phyloP scores from a whole-genome alignment of 768 basidiomycete species.

The Auriscalpium vulgare region DNA sequence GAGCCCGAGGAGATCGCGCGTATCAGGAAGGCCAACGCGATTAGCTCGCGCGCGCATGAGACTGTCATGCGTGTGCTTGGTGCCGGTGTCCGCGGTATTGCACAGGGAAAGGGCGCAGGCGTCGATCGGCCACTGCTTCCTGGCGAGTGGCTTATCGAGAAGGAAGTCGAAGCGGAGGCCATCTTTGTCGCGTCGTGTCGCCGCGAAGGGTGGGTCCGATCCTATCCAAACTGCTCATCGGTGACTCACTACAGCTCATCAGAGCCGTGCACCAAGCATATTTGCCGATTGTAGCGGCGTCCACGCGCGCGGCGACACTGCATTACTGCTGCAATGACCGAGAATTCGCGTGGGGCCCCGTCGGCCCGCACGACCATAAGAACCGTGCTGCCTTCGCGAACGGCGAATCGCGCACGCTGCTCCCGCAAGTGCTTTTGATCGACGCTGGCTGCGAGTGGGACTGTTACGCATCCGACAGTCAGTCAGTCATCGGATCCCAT shows the following conservation, averaged over 20 bases:
- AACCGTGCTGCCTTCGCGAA: conserved; percentile 43
- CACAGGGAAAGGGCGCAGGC: conserved; percentile 32
- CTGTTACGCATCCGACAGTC: conserved; percentile 58
- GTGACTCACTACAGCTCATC: too few relatives aligned
- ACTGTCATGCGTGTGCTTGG: conserved; percentile 89
- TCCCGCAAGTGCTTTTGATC: conserved; percentile 75
- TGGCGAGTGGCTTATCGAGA: conserved; percentile 82
- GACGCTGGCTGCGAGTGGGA: conserved; percentile 93
- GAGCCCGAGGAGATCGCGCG: conserved; percentile 61
- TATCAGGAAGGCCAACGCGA: conserved; percentile 75
- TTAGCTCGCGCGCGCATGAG: conserved; percentile 87
- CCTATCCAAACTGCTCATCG: too few relatives aligned
- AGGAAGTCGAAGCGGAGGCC: conserved; percentile 91
- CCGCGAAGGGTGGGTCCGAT: conserved; percentile 63
- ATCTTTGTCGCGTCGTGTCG: conserved; percentile 88
- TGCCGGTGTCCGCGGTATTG: conserved; percentile 49
- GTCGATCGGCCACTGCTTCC: conserved; percentile 49
- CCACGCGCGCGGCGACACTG: conserved; percentile 78
- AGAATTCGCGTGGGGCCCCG: conserved; percentile 80
- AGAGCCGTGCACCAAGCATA: conserved; percentile 87
- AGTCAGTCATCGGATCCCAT: conserved; percentile 12
- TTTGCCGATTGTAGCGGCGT: conserved; percentile 85
- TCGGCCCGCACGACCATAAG: conserved; percentile 43
- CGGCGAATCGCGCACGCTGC: conserved; percentile 31
- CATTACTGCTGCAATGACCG: conserved; percentile 94